phyloP scores from a whole-genome alignment of 2,329 filamentous ascomycete genomes.

The Aspergillus sp. region DNA sequence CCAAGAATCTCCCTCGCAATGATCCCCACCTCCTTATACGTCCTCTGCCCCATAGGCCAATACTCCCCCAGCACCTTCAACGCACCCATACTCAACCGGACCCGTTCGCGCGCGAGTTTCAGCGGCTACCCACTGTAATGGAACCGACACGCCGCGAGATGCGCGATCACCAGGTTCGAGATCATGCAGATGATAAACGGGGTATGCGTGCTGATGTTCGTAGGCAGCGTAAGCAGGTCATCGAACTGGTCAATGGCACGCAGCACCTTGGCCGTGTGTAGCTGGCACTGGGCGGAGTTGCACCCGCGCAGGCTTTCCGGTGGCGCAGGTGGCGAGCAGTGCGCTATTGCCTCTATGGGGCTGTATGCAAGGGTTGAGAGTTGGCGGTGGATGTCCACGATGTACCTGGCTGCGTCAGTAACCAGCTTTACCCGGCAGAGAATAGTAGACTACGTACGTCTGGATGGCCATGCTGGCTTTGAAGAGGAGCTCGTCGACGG shows the following conservation, averaged over 20 bases:
- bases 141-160: constrained; percentile 54
- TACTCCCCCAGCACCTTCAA: constrained; percentile 35
- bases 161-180: constrained; percentile 51
- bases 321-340: constrained; percentile 28
- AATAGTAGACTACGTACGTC: too few relatives aligned
- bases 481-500: constrained; percentile 64
- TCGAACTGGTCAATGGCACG: constrained; percentile 39
- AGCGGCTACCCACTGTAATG: constrained; percentile 32
- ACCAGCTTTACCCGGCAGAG: too few relatives aligned
- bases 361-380: constrained; percentile 41
- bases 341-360: constrained; percentile 38
- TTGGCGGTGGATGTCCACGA: constrained; percentile 39
- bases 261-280: constrained; percentile 41
- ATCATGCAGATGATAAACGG: constrained; percentile 47
- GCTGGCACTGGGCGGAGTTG: constrained; percentile 24
- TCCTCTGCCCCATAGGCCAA: constrained; percentile 36
- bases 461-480: constrained; percentile 74
- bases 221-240: constrained; percentile 38
- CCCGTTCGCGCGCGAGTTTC: constrained; percentile 38
- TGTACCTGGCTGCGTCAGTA: constrained; percentile 26
- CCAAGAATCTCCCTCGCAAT: constrained; percentile 36
- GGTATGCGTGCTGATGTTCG: constrained; percentile 33
- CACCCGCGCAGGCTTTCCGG: constrained; percentile 10
- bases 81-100: constrained; percentile 41
- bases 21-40: constrained; percentile 39